Conservation (phyloP, 2,329 filamentous ascomycete species). For the Aspergillus neotritici region DNA sequence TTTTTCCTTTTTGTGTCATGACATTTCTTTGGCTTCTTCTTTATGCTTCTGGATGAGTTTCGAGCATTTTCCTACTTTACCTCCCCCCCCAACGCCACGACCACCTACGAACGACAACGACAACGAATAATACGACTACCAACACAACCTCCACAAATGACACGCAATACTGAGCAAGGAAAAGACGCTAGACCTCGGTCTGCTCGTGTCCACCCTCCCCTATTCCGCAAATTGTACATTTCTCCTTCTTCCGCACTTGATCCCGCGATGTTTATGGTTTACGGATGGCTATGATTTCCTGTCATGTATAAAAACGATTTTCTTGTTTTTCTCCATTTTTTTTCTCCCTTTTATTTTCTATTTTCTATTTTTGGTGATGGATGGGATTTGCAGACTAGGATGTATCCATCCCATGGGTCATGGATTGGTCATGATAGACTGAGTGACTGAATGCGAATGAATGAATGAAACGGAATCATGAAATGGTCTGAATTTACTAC, state of each 20-base stretch:
- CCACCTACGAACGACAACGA: no score
- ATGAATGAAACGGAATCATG: no score
- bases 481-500: no score
- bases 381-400: no score
- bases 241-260: not conserved
- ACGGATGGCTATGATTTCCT: not conserved
- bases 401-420: no score
- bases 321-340: not conserved
- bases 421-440: no score
- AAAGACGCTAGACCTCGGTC: no score
- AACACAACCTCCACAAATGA: no score
- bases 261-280: not conserved
- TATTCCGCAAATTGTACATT: slow-evolving; percentile 3
- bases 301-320: slow-evolving; percentile 13
- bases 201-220: no score
- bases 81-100: not conserved
- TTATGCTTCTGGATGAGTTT: not conserved
- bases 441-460: no score
- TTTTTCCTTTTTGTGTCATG: slow-evolving; percentile 7
- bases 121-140: no score
- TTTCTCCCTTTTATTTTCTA: not conserved
- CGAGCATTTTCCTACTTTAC: not conserved
- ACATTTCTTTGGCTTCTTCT: slow-evolving; percentile 1
- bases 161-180: no score
- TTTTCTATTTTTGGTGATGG: not conserved